Conservation (phyloP, 306 rosid species). For the Potentilla sterilis region DNA sequence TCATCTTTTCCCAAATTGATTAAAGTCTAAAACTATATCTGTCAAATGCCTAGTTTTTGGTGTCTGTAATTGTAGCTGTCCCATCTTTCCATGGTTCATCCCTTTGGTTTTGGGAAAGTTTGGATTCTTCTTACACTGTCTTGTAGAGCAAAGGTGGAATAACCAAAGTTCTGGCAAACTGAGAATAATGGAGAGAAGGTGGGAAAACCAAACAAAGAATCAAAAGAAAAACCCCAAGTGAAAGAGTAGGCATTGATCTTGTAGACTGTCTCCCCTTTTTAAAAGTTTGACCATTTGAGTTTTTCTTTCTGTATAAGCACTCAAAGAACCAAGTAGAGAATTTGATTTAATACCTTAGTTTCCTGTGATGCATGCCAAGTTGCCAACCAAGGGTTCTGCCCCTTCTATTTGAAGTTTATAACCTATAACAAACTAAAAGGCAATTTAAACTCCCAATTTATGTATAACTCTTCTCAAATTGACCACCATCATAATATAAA, state of each 20-base stretch:
- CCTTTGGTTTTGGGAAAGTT: background rate
- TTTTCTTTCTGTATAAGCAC: background rate
- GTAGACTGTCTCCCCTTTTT: background rate
- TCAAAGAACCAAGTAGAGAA: background rate
- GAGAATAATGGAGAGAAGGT: background rate
- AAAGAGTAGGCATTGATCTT: background rate
- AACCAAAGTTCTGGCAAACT: constrained; percentile 2
- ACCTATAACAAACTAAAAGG: background rate
- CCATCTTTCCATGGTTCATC: background rate
- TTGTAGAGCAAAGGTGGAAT: constrained; percentile 1
- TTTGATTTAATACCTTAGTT: background rate
- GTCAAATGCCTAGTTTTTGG: background rate
- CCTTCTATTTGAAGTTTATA: background rate
- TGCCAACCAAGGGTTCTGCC: background rate
- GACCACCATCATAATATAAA: background rate
- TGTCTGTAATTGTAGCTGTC: constrained; percentile 3
- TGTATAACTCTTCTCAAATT: background rate
- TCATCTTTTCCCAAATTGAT: background rate
- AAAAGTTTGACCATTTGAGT: background rate
- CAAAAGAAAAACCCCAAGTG: background rate
- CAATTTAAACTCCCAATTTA: background rate
- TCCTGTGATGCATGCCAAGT: background rate
- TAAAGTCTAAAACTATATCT: background rate
- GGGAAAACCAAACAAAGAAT: background rate
- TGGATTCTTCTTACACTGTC: constrained; percentile 1